These are phyloP conservation scores for Erythrobasidium hasegawianum DNA, from an alignment of 1,284 basidiomycete species.

Conservation along the genomic window DNA sequence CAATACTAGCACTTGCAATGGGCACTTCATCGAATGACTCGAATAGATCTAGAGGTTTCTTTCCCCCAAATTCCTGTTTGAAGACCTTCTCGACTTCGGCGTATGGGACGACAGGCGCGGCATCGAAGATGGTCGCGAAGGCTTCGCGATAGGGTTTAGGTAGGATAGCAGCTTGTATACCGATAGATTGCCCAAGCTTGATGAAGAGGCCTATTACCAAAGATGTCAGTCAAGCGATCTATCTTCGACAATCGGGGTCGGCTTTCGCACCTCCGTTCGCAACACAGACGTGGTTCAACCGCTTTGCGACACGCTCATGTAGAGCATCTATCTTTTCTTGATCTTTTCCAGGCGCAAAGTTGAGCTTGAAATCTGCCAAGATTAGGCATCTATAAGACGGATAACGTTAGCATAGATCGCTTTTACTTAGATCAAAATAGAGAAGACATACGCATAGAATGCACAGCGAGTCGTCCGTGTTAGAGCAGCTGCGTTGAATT, in stretches of 20 bases:
- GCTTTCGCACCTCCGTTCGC: constrained; percentile 62
- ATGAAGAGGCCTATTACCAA: constrained; percentile 84
- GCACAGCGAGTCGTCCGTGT: constrained; percentile 62
- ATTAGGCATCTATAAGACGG: constrained; percentile 9
- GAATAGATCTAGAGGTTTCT: constrained; percentile 67
- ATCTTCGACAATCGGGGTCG: neutral
- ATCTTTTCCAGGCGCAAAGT: constrained; percentile 63
- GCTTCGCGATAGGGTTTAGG: constrained; percentile 66
- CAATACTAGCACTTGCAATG: constrained; percentile 78
- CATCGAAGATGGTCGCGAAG: constrained; percentile 76
- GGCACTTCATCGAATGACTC: constrained; percentile 68
- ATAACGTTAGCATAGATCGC: constrained; percentile 46
- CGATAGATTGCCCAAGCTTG: constrained; percentile 72
- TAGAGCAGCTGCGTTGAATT: constrained; percentile 65
- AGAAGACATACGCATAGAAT: constrained; percentile 56
- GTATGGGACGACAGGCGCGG: constrained; percentile 76
- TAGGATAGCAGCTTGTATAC: constrained; percentile 74
- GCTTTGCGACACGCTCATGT: constrained; percentile 74
- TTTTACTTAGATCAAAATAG: neutral
- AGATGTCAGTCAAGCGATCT: constrained; percentile 49
- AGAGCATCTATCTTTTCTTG: constrained; percentile 66
- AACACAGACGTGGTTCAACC: constrained; percentile 66
- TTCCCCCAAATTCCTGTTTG: constrained; percentile 61
- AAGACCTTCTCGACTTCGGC: constrained; percentile 67
- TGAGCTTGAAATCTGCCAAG: constrained; percentile 69